These are phyloP conservation scores for Musa beccarii DNA, from an alignment of 176 grass and related monocot genomes.

Conservation along the genomic window DNA sequence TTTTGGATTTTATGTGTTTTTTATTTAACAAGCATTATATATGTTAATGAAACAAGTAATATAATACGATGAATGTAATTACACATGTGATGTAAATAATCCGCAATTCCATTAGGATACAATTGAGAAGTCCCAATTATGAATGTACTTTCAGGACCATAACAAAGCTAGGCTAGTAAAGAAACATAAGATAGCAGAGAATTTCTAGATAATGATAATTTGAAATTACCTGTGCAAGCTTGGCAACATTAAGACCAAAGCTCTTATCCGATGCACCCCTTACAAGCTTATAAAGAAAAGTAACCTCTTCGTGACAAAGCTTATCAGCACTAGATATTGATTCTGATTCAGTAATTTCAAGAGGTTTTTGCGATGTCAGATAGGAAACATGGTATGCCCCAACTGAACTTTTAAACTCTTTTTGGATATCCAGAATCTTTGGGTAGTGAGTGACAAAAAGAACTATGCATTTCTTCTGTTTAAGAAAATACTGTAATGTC, in stretches of 20 bases:
- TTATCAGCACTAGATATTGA: conserved; percentile 17
- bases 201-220: conserved; percentile 1
- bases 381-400: conserved; percentile 82
- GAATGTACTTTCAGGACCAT: not conserved
- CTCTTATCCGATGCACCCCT: conserved; percentile 82
- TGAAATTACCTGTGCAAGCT: conserved; percentile 77
- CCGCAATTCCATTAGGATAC: not conserved
- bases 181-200: not conserved
- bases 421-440: conserved; percentile 80
- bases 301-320: conserved; percentile 49
- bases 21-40: too few species aligned
- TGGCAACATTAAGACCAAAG: conserved; percentile 91
- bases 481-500: conserved; percentile 61
- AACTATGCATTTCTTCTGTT: conserved; percentile 52
- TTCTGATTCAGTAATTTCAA: conserved; percentile 29
- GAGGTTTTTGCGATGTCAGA: conserved; percentile 38
- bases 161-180: not conserved
- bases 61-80: not conserved
- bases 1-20: too few species aligned
- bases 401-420: conserved; percentile 68
- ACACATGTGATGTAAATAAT: too few species aligned
- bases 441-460: conserved; percentile 97
- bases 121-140: not conserved
- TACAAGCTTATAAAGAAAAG: conserved; percentile 93
- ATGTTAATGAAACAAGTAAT: not conserved